Evolutionary conservation across 768 basidiomycete genomes (phyloP).

Genomic region (Sarcomyxa edulis): DNA sequence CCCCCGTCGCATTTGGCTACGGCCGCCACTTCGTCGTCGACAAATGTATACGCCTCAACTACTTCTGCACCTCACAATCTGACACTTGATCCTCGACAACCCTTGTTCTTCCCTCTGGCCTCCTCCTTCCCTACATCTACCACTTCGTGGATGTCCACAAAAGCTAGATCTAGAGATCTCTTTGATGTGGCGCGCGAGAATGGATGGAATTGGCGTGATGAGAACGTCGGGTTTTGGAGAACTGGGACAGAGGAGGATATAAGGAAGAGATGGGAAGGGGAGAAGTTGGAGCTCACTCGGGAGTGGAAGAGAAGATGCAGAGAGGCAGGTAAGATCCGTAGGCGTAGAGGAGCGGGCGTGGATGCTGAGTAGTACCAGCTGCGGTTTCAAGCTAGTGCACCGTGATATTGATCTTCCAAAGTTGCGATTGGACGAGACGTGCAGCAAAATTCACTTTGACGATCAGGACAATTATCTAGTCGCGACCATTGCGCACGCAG

Average conservation of each 20-base stretch:
- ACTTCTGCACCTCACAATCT: slow-evolving; percentile 8
- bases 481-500: too few relatives aligned
- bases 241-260: slow-evolving; percentile 58
- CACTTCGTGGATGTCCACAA: slow-evolving; percentile 6
- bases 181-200: slow-evolving; percentile 44
- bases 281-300: slow-evolving; percentile 58
- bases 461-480: too few relatives aligned
- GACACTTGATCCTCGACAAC: slow-evolving; percentile 46
- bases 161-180: slow-evolving; percentile 28
- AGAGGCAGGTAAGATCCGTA: slow-evolving; percentile 65
- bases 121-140: slow-evolving; percentile 13
- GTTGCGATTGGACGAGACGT: too few relatives aligned
- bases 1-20: slow-evolving; percentile 9
- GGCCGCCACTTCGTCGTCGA: too few relatives aligned
- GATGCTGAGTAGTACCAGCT: slow-evolving; percentile 20
- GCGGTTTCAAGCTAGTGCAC: too few relatives aligned
- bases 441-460: too few relatives aligned
- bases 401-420: too few relatives aligned
- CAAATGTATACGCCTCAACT: too few relatives aligned
- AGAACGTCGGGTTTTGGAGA: slow-evolving; percentile 38
- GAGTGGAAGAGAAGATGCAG: slow-evolving; percentile 77
- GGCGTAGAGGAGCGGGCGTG: slow-evolving; percentile 37
- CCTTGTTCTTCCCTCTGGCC: slow-evolving; percentile 59
- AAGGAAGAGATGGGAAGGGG: slow-evolving; percentile 63
- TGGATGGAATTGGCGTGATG: slow-evolving; percentile 43